Base-by-base conservation (phyloP, 2,329 filamentous ascomycete species). In the Amesomyces nigricolor region DNA sequence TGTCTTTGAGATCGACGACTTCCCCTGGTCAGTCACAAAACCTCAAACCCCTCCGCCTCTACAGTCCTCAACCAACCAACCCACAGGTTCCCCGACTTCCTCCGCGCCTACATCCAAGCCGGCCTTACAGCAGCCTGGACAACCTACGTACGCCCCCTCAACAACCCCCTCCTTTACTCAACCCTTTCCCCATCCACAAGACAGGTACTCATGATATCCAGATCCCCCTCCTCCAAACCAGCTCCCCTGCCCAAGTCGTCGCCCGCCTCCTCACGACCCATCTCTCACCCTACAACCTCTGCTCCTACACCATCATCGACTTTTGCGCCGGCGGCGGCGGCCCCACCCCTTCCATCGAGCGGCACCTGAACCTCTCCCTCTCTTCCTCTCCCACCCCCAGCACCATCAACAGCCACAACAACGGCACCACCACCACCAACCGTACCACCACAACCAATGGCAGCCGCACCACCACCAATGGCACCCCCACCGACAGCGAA, bases 241-340 rank as follows among this genome's bases (percentile, higher is more conserved):
- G 71, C 49, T 79, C 82, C 8, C 81, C 85, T 1, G 83, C 84
- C 16, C 71, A 75, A n/a, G 67, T 85, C 42, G 83, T 82, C n/a
- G 80, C 84, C 46, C 69, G 73, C 43, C 71, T 81, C 17, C 76
- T 89, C 45, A 72, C 76, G 39, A 70, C 69, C 19, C 71, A 78
- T 42, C 75, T 86, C 13, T 57, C 65, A 5, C 65, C 72, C 7
- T 35, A 35, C 26, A 11, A 11, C 49, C 71, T 81, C 1, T 70
- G 74, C 16, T 69, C 73, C 2, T 83, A 86, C 68, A 82, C 79
- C 16, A 83, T 87, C 62, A 78, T 91, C 58, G 88, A 91, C 71
- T 88, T 90, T 69, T 89, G 87, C 68, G 85, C 87, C 2, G 88
- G 88, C 50, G 84, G 79, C 13, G 88, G 88, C 40, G 87, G 87